Evolutionary conservation across 2,329 filamentous ascomycete species (phyloP).

Genomic region (Colletotrichum spinosum): DNA sequence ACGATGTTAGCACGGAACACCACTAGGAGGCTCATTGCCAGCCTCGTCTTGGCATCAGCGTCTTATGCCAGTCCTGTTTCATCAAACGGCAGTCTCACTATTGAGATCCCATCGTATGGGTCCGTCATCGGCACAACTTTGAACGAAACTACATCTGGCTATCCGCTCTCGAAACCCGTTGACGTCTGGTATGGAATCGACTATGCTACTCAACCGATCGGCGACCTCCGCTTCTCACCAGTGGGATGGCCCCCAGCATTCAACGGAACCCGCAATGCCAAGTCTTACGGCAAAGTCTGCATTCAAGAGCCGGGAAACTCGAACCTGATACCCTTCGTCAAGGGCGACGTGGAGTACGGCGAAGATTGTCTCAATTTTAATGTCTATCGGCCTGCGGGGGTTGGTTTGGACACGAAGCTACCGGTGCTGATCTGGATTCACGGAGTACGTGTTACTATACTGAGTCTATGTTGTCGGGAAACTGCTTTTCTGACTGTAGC

Average conservation of each 20-base stretch:
- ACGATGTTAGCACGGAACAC: background rate
- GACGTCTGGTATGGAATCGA: conserved; percentile 28
- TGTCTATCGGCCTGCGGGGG: conserved; percentile 23
- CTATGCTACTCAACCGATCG: conserved; percentile 15
- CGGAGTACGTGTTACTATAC: conserved; percentile 16
- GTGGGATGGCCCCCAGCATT: conserved; percentile 8
- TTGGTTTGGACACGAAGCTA: conserved; percentile 27
- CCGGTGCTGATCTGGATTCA: conserved; percentile 37
- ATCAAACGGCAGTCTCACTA: background rate
- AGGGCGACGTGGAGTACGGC: background rate
- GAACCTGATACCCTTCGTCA: conserved; percentile 19
- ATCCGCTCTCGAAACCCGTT: conserved; percentile 10
- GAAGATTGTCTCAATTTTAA: conserved; percentile 35
- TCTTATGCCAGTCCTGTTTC: background rate
- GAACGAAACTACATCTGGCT: conserved; percentile 13
- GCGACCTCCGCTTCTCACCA: conserved; percentile 2
- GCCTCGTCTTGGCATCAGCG: background rate
- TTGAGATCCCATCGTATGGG: conserved; percentile 6
- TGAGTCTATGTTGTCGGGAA: too few species aligned
- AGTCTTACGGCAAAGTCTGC: conserved; percentile 16
- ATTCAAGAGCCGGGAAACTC: conserved; percentile 25
- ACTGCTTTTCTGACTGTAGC: background rate
- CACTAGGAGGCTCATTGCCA: conserved; percentile 1
- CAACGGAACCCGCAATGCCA: conserved; percentile 14
- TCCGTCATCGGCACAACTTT: conserved; percentile 14